phyloP scores from a whole-genome alignment of 805 yeast species.

The Ogataea haglerorum region DNA sequence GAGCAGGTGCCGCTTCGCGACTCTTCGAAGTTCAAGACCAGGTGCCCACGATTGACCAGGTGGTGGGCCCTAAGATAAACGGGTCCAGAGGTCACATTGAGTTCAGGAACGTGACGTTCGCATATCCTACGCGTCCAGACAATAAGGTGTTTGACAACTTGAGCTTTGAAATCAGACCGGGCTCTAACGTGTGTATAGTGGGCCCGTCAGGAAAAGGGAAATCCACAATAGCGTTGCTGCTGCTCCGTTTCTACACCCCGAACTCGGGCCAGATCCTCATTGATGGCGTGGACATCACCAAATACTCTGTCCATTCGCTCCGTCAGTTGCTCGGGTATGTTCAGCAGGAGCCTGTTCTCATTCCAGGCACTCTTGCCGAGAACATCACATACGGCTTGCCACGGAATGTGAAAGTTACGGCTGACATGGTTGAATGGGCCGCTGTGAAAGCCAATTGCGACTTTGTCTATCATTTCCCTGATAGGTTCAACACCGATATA shows the following conservation, averaged over 20 bases:
- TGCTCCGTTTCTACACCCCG: conserved; percentile 84
- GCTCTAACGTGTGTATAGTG: conserved; percentile 88
- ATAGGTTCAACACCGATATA: conserved; percentile 75
- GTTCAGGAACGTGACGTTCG: conserved; percentile 65
- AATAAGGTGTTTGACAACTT: conserved; percentile 61
- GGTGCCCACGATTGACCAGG: conserved; percentile 67
- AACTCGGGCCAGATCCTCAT: conserved; percentile 59
- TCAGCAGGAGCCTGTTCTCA: conserved; percentile 87
- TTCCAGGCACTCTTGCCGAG: conserved; percentile 84
- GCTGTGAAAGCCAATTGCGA: conserved; percentile 70
- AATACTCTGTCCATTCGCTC: conserved; percentile 72
- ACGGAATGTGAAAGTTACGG: conserved; percentile 47
- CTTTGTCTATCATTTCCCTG: conserved; percentile 73
- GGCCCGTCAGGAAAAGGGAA: conserved; percentile 97
- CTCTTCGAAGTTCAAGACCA: conserved; percentile 84
- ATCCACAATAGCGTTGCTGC: conserved; percentile 78
- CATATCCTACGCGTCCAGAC: conserved; percentile 84
- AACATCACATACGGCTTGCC: conserved; percentile 73
- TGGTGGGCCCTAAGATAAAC: conserved; percentile 51
- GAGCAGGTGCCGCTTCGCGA: conserved; percentile 93
- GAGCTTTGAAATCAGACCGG: conserved; percentile 63
- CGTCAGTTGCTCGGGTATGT: conserved; percentile 81
- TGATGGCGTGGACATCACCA: conserved; percentile 62
- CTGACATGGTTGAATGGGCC: conserved; percentile 62
- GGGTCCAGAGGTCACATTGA: conserved; percentile 52